Base-by-base conservation (phyloP, 352 stramenopile genomes). In the Pythium myriotylum region DNA sequence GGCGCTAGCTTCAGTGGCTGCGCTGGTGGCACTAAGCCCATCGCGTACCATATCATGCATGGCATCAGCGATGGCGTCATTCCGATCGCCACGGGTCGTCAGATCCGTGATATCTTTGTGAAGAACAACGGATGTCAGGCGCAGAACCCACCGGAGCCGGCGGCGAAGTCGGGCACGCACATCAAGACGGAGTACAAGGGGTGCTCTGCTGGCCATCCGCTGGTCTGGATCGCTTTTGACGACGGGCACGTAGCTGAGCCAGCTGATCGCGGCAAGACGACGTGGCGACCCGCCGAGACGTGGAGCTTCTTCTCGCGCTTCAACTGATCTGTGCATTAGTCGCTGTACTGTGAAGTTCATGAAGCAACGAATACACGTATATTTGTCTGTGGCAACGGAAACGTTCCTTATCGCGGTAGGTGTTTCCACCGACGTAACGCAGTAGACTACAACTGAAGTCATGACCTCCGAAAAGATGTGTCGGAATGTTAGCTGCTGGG, bases 161-260 rank as follows among this genome's bases (percentile, higher is more conserved):
- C 48, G 6, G 12, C 20, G n/a, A 60, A 61, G 9, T 73, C 69
- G 5, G 50, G 54, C 17, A 67, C 65, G 53, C 65, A 76, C 57
- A 62, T 73, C 54, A 76, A 71, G 45, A 76, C 69, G 4, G 33
- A 43, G 56, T 76, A 76, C 57, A 19, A 55, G 26, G 67, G 68
- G 48, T 76, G 69, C 65, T 49, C 40, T 33, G n/a, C 33, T 0
- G 56, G 56, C 6, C 49, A 67, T n/a, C 65, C 69, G 6, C 56
- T 76, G 41, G 60, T 59, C 1, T 70, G 62, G 47, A 65, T 68
- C 29, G 57, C 59, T 17, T 71, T 67, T 42, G 61, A 72, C 27
- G 69, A 65, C 24, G 61, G 68, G 10, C 69, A 77, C 58, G 33
- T 68, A 32, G 67, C 65, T 39, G 64, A 54, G 5, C 69, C 69